phyloP scores from a whole-genome alignment of 257 asterid species.

The Scutellaria barbata region DNA sequence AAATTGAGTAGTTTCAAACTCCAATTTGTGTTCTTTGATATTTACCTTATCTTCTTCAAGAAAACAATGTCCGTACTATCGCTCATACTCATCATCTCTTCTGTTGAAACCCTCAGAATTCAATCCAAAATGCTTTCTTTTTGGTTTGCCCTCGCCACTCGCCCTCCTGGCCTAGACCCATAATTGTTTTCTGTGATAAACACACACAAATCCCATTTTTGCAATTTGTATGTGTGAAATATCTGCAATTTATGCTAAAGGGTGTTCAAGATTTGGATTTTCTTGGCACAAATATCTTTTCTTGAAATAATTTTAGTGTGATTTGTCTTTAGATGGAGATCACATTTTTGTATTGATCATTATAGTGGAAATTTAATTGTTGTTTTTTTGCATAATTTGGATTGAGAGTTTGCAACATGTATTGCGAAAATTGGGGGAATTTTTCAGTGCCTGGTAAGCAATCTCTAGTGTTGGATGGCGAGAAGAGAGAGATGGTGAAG shows the following conservation, averaged over 20 bases:
- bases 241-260: background rate
- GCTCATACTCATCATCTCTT: conserved; percentile 38
- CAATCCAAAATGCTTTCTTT: conserved; percentile 67
- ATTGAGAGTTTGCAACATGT: conserved; percentile 38
- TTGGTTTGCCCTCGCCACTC: conserved; percentile 88
- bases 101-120: conserved; percentile 47
- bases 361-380: too few species aligned
- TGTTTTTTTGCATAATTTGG: background rate
- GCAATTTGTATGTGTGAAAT: conserved; percentile 14
- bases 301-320: conserved; percentile 16
- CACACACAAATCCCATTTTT: conserved; percentile 5
- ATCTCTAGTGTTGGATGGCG: conserved; percentile 57
- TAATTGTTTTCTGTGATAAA: conserved; percentile 28
- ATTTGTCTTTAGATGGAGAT: conserved; percentile 18
- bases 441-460: conserved; percentile 43
- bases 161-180: conserved; percentile 95
- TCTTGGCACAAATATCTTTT: conserved; percentile 18
- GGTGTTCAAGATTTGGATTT: conserved; percentile 22
- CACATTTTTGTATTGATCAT: background rate
- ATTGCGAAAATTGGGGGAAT: conserved; percentile 39
- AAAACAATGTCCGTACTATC: conserved; percentile 43
- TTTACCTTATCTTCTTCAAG: conserved; percentile 26
- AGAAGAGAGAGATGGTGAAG: conserved; percentile 60
- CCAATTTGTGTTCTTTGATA: conserved; percentile 28
- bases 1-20: conserved; percentile 13